These are phyloP conservation scores for Suillus ampliporus DNA, from an alignment of 768 basidiomycete species.

Conservation along the genomic window DNA sequence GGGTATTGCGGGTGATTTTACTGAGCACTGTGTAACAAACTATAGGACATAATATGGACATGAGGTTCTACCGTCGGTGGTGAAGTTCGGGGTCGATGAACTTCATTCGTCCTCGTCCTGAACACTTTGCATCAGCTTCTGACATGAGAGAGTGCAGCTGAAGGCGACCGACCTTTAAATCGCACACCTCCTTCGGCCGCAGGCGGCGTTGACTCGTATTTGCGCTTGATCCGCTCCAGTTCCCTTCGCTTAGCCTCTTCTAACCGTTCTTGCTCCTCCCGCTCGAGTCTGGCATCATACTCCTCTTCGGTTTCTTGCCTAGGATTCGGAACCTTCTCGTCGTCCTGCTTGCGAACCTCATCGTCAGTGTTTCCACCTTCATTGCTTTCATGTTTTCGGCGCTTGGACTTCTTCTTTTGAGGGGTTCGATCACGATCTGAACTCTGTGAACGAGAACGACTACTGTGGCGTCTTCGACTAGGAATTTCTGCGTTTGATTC, in stretches of 20 bases:
- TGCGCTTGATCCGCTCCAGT: conserved; percentile 52
- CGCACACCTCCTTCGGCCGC: conserved; percentile 54
- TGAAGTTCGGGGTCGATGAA: conserved; percentile 63
- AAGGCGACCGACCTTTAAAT: conserved; percentile 59
- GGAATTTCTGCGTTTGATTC: not conserved
- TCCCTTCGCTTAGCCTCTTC: conserved; percentile 53
- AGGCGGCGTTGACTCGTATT: conserved; percentile 39
- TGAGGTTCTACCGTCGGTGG: conserved; percentile 27
- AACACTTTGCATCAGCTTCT: not conserved
- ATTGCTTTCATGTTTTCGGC: conserved; percentile 11
- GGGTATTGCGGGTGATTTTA: conserved; percentile 12
- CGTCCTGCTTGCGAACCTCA: conserved; percentile 16
- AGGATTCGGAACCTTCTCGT: conserved; percentile 16
- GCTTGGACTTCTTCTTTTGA: conserved; percentile 35
- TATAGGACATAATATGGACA: not conserved
- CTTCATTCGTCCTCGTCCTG: conserved; percentile 72
- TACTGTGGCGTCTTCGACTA: conserved; percentile 27
- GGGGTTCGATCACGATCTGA: conserved; percentile 26
- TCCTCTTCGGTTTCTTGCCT: conserved; percentile 70
- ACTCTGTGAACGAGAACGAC: conserved; percentile 35
- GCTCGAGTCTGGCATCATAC: conserved; percentile 70
- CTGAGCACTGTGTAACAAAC: not conserved
- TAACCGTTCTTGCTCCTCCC: conserved; percentile 66
- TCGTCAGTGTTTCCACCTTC: conserved; percentile 11
- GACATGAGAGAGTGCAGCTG: not conserved